A percentile compares a stretch with the other conserved stretches of the same genome.
Evolutionary conservation across 768 basidiomycete genomes (phyloP).

Genomic region (Filobasidium floriforme): DNA sequence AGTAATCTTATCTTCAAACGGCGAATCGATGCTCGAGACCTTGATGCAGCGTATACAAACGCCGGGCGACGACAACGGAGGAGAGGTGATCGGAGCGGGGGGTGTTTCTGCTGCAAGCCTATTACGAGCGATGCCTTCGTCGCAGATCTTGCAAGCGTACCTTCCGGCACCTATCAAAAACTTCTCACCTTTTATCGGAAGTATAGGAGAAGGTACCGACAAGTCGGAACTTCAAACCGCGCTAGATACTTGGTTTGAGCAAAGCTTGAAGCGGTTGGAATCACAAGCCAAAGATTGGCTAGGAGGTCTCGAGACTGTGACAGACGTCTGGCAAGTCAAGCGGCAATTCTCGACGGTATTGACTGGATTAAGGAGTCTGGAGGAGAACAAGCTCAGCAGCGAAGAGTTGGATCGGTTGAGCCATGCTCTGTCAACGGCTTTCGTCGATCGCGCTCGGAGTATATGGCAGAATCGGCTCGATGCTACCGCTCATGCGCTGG

Average conservation of each 20-base stretch:
- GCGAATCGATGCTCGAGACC: background rate
- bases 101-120: constrained; percentile 59
- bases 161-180: constrained; percentile 63
- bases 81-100: no score
- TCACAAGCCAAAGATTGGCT: constrained; percentile 56
- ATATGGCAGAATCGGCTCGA: constrained; percentile 57
- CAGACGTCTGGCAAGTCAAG: constrained; percentile 67
- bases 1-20: constrained; percentile 24
- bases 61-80: background rate
- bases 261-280: constrained; percentile 51
- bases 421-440: constrained; percentile 53
- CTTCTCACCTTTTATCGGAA: constrained; percentile 79
- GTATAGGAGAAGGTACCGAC: constrained; percentile 49
- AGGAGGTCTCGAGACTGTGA: constrained; percentile 53
- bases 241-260: constrained; percentile 60
- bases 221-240: constrained; percentile 51
- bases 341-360: constrained; percentile 49
- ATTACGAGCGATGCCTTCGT: constrained; percentile 67
- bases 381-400: constrained; percentile 49
- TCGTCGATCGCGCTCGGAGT: constrained; percentile 52
- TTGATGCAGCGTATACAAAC: background rate
- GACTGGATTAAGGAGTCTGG: constrained; percentile 40
- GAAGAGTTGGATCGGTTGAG: constrained; percentile 51
- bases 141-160: constrained; percentile 64
- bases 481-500: constrained; percentile 49